Percentiles rank a stretch among this genome's conserved stretches.
Conservation (phyloP, 441 rosid genomes). For the Bruguiera hainesii region DNA sequence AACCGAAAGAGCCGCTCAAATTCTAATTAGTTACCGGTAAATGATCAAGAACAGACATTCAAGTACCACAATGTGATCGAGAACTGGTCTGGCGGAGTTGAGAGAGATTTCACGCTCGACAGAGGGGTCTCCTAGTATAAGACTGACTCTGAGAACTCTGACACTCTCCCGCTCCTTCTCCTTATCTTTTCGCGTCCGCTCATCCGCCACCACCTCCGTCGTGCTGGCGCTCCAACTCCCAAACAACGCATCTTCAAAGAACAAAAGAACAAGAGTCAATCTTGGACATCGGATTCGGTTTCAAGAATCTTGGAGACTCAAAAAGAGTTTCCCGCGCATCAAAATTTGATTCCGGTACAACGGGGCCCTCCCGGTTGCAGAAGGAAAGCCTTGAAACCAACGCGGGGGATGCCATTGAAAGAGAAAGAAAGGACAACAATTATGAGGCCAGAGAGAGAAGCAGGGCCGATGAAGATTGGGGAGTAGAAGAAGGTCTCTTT, state of each 20-base stretch:
- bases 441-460: not conserved
- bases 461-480: not conserved
- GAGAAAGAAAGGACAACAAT: not conserved
- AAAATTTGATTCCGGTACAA: no score
- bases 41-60: no score
- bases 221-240: slow-evolving; percentile 26
- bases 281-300: slow-evolving; percentile 11
- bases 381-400: no score
- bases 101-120: slow-evolving; percentile 96
- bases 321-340: no score
- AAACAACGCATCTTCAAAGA: slow-evolving; percentile 9
- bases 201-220: slow-evolving; percentile 27
- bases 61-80: slow-evolving; percentile 82
- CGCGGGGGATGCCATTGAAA: slow-evolving; percentile 46
- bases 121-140: slow-evolving; percentile 87
- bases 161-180: slow-evolving; percentile 19
- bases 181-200: slow-evolving; percentile 19
- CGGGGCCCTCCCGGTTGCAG: no score
- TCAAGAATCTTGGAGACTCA: not conserved
- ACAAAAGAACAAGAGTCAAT: not conserved
- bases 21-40: no score
- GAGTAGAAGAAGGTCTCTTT: not conserved
- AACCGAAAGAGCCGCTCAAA: no score
- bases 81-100: slow-evolving; percentile 91
- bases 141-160: slow-evolving; percentile 61